Conservation (phyloP, 2,329 filamentous ascomycete genomes). For the Pestalotiopsis sp. region DNA sequence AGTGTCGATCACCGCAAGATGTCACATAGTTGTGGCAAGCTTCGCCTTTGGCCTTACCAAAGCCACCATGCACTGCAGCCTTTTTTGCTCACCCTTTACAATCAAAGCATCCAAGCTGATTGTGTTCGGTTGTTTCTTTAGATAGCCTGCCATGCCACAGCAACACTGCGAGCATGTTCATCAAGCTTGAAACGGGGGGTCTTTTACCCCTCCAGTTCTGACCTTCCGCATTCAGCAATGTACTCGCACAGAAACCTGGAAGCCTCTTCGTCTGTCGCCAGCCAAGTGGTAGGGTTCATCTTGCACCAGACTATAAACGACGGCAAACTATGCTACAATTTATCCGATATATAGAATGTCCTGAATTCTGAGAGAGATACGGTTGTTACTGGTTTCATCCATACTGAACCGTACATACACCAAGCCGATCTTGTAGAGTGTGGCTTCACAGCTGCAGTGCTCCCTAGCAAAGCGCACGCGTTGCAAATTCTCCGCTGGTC, state of each 20-base stretch:
- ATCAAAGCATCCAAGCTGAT: neutral
- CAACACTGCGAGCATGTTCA: neutral
- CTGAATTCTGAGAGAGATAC: neutral
- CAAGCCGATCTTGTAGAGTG: neutral
- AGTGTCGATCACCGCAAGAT: neutral
- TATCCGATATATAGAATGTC: neutral
- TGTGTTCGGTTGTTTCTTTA: neutral
- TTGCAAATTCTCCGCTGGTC: neutral
- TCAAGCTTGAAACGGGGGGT: neutral
- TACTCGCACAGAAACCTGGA: neutral
- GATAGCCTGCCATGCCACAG: neutral
- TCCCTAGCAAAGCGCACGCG: neutral
- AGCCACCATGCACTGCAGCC: neutral
- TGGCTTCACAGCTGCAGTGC: neutral
- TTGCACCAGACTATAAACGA: neutral
- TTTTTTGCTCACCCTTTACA: neutral
- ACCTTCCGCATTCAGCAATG: constrained; percentile 6
- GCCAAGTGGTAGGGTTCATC: neutral
- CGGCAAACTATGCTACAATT: neutral
- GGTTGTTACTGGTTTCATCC: neutral
- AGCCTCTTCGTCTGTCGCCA: neutral
- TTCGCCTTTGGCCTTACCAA: neutral
- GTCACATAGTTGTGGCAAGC: neutral
- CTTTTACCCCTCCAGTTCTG: neutral
- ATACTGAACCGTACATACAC: neutral